Base-by-base conservation (phyloP, 2,329 filamentous ascomycete species). In the Shiraia sp. region DNA sequence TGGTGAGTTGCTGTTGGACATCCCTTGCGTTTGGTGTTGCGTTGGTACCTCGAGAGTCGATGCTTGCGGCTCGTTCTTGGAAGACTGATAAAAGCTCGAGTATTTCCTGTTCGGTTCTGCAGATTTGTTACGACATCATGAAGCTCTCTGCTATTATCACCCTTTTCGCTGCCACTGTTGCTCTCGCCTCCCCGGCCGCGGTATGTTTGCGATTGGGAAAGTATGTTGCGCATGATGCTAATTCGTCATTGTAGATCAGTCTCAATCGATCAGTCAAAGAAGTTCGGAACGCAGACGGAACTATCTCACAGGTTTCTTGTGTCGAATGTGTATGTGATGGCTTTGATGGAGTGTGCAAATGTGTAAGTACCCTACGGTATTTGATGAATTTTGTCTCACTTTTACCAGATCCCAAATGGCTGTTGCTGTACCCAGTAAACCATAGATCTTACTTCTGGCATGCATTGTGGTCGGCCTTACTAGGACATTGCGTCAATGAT, bases 361-460 rank as follows among this genome's bases (percentile, higher is more conserved):
- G 62, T 36, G 62, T 64, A 35, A 48, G 56, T 60, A 25, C 14
- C 17, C 14, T 3, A 4, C 2, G 3, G 16, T 19, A 14, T 6
- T 28, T n/a, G 8, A 15, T 8, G 13, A 17, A 3, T 5, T 12
- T 7, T 22, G 23, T 29, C 40, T 54, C 32, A 55, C 30, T n/a
- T 24, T 10, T 12, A 0, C 9, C 8, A 64, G 62, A 45, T 65
- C 10, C 55, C 57, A 0, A 59, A 64, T 19, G 61, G 62, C 9
- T 65, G 62, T 46, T 65, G 62, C 44, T 63, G 60, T 50, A 42
- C 35, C n/a, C n/a, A n/a, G n/a, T n/a, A 31, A n/a, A 22, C 22
- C 23, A 10, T 49, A 10, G 4, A 34, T 3, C 4, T 9, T 1
- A 15, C 3, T n/a, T n/a, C 33, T 7, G 29, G 30, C 25, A 17